Conservation (phyloP, 2,329 filamentous ascomycete species). For the Phialophora macrospora region DNA sequence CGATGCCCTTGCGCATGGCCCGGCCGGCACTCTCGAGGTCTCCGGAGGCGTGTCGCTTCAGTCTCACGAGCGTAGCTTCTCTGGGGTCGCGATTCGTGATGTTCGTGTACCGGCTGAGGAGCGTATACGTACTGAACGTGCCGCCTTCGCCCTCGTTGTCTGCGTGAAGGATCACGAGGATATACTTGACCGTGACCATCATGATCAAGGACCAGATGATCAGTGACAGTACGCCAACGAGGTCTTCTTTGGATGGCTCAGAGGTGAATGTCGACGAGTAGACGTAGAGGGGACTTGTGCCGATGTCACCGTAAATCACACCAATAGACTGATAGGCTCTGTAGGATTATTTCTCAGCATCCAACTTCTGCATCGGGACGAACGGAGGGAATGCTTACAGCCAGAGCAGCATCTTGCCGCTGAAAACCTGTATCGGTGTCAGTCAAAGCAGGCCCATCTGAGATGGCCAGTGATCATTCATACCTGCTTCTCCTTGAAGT, state of each 20-base stretch:
- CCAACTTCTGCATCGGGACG: background rate
- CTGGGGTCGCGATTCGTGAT: constrained; percentile 59
- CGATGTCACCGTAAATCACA: constrained; percentile 66
- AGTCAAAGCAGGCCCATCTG: background rate
- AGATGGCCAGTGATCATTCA: no score
- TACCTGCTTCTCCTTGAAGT: constrained; percentile 37
- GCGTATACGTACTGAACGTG: constrained; percentile 60
- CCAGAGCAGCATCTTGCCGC: constrained; percentile 41
- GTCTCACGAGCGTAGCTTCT: constrained; percentile 53
- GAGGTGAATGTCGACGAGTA: constrained; percentile 59
- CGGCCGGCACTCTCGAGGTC: constrained; percentile 53
- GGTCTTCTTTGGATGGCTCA: constrained; percentile 52
- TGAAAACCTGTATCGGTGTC: constrained; percentile 38
- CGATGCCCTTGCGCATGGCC: constrained; percentile 53
- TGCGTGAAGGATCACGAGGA: constrained; percentile 58
- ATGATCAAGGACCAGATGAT: constrained; percentile 61
- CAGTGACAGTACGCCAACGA: constrained; percentile 60
- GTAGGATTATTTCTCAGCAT: background rate
- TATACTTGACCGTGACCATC: constrained; percentile 64
- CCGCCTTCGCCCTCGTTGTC: constrained; percentile 65
- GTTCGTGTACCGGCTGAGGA: constrained; percentile 59
- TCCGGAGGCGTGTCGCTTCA: constrained; percentile 53
- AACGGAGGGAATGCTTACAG: constrained; percentile 39
- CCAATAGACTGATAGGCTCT: constrained; percentile 60
- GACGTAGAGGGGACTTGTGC: constrained; percentile 63